Conservation (phyloP, 2,329 filamentous ascomycete genomes). For the Ascosphaera apis region DNA sequence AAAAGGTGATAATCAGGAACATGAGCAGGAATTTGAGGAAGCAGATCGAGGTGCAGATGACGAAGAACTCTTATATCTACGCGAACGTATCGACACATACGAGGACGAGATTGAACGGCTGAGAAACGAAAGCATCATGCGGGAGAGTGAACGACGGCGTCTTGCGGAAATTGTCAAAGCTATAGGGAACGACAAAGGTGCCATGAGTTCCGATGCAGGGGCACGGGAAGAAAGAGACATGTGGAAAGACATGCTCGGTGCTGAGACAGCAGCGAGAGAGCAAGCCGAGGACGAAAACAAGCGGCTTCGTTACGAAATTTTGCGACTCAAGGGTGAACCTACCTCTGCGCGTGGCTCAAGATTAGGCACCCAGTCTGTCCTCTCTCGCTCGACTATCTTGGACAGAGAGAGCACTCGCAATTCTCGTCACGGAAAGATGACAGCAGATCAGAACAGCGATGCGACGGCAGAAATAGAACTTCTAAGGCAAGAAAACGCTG, state of each 20-base stretch:
- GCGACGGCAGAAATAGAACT: constrained; percentile 66
- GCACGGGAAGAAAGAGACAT: constrained; percentile 39
- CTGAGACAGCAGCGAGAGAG: constrained; percentile 71
- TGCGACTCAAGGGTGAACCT: constrained; percentile 34
- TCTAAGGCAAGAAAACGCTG: constrained; percentile 75
- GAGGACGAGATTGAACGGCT: constrained; percentile 65
- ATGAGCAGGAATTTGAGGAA: constrained; percentile 20
- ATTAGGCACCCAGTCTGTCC: constrained; percentile 14
- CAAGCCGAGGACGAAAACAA: constrained; percentile 78
- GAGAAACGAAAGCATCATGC: constrained; percentile 49
- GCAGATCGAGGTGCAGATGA: constrained; percentile 41
- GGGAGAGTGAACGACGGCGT: constrained; percentile 67
- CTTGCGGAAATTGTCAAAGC: constrained; percentile 59
- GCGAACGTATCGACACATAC: constrained; percentile 68
- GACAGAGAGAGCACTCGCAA: constrained; percentile 16
- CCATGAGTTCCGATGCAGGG: constrained; percentile 27
- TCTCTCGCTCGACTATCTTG: constrained; percentile 16
- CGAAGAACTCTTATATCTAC: constrained; percentile 63
- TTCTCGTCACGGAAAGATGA: constrained; percentile 30
- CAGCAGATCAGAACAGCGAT: no score
- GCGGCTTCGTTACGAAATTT: constrained; percentile 61
- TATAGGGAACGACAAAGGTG: constrained; percentile 29
- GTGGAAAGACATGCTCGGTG: constrained; percentile 85
- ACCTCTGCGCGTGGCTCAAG: constrained; percentile 12
- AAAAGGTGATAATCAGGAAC: constrained; percentile 20